Conservation (phyloP, 1,284 basidiomycete species). For the Malassezia japonica region DNA sequence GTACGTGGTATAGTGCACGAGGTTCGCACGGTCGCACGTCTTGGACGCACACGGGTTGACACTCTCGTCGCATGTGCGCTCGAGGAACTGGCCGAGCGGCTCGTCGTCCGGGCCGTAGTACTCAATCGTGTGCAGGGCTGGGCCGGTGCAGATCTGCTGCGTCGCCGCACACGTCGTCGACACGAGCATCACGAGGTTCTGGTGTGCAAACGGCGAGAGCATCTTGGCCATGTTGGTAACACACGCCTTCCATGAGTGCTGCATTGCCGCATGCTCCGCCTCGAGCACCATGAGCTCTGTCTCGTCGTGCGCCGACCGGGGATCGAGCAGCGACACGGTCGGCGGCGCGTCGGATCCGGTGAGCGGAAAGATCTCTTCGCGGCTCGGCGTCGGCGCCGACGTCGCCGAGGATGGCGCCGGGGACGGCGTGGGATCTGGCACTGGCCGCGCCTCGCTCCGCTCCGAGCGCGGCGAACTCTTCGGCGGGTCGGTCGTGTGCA, state of each 20-base stretch:
- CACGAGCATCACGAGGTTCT: slow-evolving; percentile 68
- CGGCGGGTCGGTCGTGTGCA: neutral
- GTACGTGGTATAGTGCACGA: slow-evolving; percentile 76
- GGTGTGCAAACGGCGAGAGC: slow-evolving; percentile 74
- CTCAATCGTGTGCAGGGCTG: slow-evolving; percentile 60
- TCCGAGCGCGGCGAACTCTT: neutral
- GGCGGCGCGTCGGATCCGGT: neutral
- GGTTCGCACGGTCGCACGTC: slow-evolving; percentile 68
- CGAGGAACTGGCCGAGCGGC: slow-evolving; percentile 84
- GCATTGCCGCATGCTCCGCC: slow-evolving; percentile 19
- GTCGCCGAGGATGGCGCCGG: neutral
- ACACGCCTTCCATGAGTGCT: slow-evolving; percentile 26
- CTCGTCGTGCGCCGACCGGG: slow-evolving; percentile 4
- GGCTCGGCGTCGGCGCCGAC: neutral
- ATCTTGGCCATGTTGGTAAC: slow-evolving; percentile 54
- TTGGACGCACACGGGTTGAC: slow-evolving; percentile 65
- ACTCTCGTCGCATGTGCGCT: slow-evolving; percentile 64
- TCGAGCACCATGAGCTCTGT: slow-evolving; percentile 25
- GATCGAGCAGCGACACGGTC: neutral
- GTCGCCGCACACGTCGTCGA: slow-evolving; percentile 61
- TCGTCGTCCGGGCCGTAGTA: slow-evolving; percentile 89
- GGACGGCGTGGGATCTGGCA: neutral
- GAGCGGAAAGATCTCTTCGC: neutral
- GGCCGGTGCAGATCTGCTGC: slow-evolving; percentile 52
- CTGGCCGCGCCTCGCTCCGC: neutral